These are phyloP conservation scores for Trichoderma lentiforme DNA, from an alignment of 2,329 filamentous ascomycete species.

Conservation along the genomic window DNA sequence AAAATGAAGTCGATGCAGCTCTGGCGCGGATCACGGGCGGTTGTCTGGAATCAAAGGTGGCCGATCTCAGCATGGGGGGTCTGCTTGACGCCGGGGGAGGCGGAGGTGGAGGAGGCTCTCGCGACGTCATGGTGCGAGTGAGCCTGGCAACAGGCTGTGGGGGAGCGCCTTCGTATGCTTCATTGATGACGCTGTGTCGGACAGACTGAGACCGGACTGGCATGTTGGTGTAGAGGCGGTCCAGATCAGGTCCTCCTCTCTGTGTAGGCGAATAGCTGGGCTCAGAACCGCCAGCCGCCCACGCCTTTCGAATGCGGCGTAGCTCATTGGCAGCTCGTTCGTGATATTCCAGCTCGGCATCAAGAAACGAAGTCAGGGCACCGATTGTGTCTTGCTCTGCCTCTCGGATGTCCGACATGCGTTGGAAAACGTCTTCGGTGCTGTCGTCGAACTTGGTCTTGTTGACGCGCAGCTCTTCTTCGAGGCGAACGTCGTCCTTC, in stretches of 20 bases:
- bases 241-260: slow-evolving; percentile 22
- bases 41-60: slow-evolving; percentile 38
- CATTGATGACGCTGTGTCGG: neutral
- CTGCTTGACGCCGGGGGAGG: slow-evolving; percentile 35
- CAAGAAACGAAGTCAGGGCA: slow-evolving; percentile 77
- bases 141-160: slow-evolving; percentile 31
- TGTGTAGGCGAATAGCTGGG: slow-evolving; percentile 34
- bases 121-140: slow-evolving; percentile 24
- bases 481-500: slow-evolving; percentile 87
- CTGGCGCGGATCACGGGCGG: slow-evolving; percentile 24
- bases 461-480: slow-evolving; percentile 86
- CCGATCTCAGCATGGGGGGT: slow-evolving; percentile 36
- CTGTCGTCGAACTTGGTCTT: slow-evolving; percentile 97
- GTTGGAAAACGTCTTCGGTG: slow-evolving; percentile 82
- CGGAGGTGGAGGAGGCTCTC: slow-evolving; percentile 27
- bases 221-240: slow-evolving; percentile 40
- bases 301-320: slow-evolving; percentile 48
- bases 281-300: slow-evolving; percentile 31
- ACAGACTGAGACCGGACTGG: slow-evolving; percentile 24
- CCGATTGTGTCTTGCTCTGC: slow-evolving; percentile 78
- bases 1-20: slow-evolving; percentile 40
- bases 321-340: slow-evolving; percentile 87
- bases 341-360: slow-evolving; percentile 86
- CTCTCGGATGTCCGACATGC: slow-evolving; percentile 97
- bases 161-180: slow-evolving; percentile 33